A percentile compares a stretch with the other conserved stretches of the same genome.
Evolutionary conservation across 1,284 basidiomycete species (phyloP).

Genomic region (Phylloboletellus chloephorus): DNA sequence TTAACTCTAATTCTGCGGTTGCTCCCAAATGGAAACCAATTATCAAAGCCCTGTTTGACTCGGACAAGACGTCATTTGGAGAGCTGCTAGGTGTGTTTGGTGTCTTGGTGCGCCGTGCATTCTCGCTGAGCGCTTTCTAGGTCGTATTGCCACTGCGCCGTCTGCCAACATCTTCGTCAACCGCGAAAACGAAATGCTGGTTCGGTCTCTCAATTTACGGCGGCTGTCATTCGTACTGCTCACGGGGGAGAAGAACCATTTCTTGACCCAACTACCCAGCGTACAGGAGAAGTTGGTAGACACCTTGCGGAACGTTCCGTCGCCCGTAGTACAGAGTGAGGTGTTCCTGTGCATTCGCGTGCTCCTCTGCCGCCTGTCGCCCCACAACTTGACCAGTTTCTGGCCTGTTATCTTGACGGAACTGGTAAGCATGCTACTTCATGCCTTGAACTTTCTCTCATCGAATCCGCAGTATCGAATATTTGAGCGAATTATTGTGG

Average conservation of each 20-base stretch:
- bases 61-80: conserved; percentile 81
- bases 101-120: conserved; percentile 6
- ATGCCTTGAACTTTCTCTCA: conserved; percentile 13
- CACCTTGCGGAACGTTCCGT: conserved; percentile 74
- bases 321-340: conserved; percentile 87
- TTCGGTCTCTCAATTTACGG: conserved; percentile 85
- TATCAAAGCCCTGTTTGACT: conserved; percentile 75
- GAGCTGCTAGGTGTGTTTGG: conserved; percentile 70
- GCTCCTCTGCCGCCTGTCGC: conserved; percentile 84
- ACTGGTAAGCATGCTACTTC: conserved; percentile 48
- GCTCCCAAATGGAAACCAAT: conserved; percentile 74
- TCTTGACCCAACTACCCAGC: conserved; percentile 82
- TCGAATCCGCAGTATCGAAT: conserved; percentile 55
- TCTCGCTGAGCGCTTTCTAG: conserved; percentile 36
- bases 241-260: conserved; percentile 84
- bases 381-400: conserved; percentile 90
- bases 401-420: conserved; percentile 97
- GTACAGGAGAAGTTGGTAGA: conserved; percentile 98
- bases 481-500: conserved; percentile 61
- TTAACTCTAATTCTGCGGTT: conserved; percentile 60
- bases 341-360: conserved; percentile 93
- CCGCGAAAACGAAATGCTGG: conserved; percentile 87
- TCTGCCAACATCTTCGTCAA: conserved; percentile 97
- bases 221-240: conserved; percentile 84
- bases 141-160: conserved; percentile 77